Conservation (phyloP, 2,329 filamentous ascomycete species). For the Sarocladium strictum region DNA sequence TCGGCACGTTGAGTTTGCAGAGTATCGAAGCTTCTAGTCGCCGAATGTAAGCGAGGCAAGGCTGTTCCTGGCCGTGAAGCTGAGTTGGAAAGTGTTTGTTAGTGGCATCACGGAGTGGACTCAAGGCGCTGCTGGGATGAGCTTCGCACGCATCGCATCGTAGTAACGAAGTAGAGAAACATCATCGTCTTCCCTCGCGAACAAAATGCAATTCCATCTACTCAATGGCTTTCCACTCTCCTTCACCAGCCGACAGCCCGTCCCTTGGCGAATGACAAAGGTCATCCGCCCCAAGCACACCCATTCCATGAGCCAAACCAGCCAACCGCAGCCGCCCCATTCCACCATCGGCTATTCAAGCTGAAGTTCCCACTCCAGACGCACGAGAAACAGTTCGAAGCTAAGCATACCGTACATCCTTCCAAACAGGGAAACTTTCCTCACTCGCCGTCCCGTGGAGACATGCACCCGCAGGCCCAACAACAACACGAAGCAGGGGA, state of each 20-base stretch:
- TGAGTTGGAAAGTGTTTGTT: no score
- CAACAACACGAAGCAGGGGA: background rate
- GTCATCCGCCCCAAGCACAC: background rate
- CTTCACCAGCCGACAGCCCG: background rate
- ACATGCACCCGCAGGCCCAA: background rate
- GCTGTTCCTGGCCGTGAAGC: no score
- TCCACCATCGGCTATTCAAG: background rate
- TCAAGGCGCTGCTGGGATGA: no score
- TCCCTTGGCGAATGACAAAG: conserved; percentile 7
- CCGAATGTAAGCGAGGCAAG: no score
- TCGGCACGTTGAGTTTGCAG: background rate
- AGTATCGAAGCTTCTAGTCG: no score
- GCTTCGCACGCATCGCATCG: no score
- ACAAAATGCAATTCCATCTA: no score
- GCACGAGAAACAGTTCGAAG: no score
- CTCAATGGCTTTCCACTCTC: background rate
- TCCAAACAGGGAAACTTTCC: background rate
- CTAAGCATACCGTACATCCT: no score
- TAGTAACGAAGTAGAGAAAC: no score
- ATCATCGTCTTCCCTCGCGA: background rate
- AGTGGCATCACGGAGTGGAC: no score
- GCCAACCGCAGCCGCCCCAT: conserved; percentile 1
- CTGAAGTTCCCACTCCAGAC: background rate
- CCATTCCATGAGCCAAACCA: background rate
- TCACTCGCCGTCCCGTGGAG: background rate